Evolutionary conservation across 768 basidiomycete genomes (phyloP).

Genomic region (Kwoniella pini): DNA sequence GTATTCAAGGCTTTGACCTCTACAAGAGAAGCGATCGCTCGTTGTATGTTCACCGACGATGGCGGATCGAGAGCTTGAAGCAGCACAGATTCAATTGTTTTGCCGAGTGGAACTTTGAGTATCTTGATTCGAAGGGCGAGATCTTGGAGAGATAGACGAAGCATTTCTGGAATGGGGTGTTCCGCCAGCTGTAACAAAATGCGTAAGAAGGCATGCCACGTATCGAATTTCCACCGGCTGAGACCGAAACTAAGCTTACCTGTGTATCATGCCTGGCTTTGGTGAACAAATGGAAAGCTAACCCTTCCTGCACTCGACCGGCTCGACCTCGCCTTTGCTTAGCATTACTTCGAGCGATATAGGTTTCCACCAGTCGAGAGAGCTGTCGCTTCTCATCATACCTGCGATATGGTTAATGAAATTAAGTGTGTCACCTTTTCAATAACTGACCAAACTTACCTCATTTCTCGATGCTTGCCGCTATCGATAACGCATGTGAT

Average conservation of each 20-base stretch:
- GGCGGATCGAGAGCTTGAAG: constrained; percentile 88
- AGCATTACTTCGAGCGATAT: constrained; percentile 87
- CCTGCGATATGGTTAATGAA: too few relatives aligned
- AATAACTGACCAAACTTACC: constrained; percentile 51
- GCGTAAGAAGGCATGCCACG: too few relatives aligned
- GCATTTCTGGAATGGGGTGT: constrained; percentile 91
- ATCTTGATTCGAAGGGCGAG: constrained; percentile 63
- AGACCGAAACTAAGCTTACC: too few relatives aligned
- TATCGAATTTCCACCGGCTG: too few relatives aligned
- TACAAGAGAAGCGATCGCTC: constrained; percentile 85
- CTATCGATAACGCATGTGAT: constrained; percentile 95
- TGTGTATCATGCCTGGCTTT: constrained; percentile 78
- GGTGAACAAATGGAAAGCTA: constrained; percentile 96
- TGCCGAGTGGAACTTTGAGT: constrained; percentile 81
- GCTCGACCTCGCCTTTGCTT: constrained; percentile 79
- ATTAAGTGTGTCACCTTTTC: too few relatives aligned
- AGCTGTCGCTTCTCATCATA: constrained; percentile 98
- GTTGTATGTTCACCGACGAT: constrained; percentile 76
- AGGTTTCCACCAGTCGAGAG: constrained; percentile 86
- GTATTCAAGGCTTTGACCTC: constrained; percentile 87
- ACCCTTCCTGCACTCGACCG: constrained; percentile 81
- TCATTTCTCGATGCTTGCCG: constrained; percentile 92
- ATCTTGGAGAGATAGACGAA: constrained; percentile 87
- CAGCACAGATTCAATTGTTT: constrained; percentile 85
- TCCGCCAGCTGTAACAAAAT: constrained; percentile 69